A percentile compares a stretch with the other conserved stretches of the same genome.
These are phyloP conservation scores for Aureobasidium sp. DNA, from an alignment of 2,329 filamentous ascomycete genomes.

Conservation along the genomic window DNA sequence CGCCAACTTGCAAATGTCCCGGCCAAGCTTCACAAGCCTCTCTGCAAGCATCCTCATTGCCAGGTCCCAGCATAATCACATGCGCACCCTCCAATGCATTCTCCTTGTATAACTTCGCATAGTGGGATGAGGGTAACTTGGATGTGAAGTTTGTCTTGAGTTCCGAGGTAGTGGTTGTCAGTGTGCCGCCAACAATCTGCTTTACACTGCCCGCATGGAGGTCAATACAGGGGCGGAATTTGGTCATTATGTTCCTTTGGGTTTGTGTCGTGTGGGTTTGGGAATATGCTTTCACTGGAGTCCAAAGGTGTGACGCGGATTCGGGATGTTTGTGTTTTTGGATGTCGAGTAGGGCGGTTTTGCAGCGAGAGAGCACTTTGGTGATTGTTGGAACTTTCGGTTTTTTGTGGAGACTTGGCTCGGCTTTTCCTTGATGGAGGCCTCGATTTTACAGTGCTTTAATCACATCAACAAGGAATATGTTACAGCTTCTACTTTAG, in stretches of 20 bases:
- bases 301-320: not conserved
- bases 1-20: slow-evolving; percentile 74
- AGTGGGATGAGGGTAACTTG: slow-evolving; percentile 69
- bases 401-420: not conserved
- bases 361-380: not conserved
- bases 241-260: slow-evolving; percentile 57
- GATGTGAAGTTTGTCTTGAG: slow-evolving; percentile 93
- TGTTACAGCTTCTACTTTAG: too few species aligned
- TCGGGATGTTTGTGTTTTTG: not conserved
- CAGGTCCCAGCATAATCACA: slow-evolving; percentile 91
- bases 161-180: slow-evolving; percentile 44
- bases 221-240: slow-evolving; percentile 93
- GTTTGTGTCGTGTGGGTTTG: not conserved
- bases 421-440: not conserved
- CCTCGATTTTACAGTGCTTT: not conserved
- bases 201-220: slow-evolving; percentile 96
- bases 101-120: slow-evolving; percentile 70
- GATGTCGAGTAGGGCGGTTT: not conserved
- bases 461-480: not conserved
- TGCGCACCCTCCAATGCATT: slow-evolving; percentile 70
- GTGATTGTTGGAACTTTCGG: not conserved
- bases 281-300: not conserved
- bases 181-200: slow-evolving; percentile 93
- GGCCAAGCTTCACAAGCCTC: slow-evolving; percentile 75
- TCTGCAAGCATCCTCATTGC: slow-evolving; percentile 70